Percentiles rank a stretch among this genome's conserved stretches.
phyloP scores from a whole-genome alignment of 441 rosid genomes.

The Gossypium davidsonii region DNA sequence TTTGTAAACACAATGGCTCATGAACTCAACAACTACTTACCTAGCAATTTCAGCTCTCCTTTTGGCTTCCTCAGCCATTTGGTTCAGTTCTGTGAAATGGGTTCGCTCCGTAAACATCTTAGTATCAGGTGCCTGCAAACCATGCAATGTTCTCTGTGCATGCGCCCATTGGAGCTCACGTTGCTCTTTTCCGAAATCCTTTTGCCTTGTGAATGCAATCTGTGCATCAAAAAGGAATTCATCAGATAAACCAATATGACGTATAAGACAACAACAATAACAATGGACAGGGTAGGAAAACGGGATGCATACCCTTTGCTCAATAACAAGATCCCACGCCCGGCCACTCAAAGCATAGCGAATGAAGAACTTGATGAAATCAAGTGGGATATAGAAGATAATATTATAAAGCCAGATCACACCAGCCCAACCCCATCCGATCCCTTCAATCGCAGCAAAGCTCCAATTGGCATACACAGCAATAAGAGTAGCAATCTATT shows the following conservation, averaged over 20 bases:
- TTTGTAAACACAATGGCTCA: background rate
- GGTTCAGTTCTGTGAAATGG: conserved; percentile 75
- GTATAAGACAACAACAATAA: background rate
- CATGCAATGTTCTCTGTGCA: conserved; percentile 89
- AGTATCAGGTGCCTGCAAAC: conserved; percentile 81
- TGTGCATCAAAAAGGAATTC: conserved; percentile 21
- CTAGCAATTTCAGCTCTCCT: conserved; percentile 98
- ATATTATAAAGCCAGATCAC: conserved; percentile 93
- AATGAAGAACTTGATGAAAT: conserved; percentile 75
- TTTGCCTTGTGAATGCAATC: conserved; percentile 94
- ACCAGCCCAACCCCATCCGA: conserved; percentile 99
- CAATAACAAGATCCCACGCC: conserved; percentile 98
- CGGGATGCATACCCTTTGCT: conserved; percentile 70
- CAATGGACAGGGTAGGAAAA: background rate
- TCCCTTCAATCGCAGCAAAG: conserved; percentile 94
- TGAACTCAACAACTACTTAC: conserved; percentile 24
- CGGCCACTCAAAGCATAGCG: conserved; percentile 93
- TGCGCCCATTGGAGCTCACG: conserved; percentile 99
- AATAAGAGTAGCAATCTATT: conserved; percentile 83
- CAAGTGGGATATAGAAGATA: conserved; percentile 80
- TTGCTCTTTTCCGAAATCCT: conserved; percentile 91
- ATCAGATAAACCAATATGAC: background rate
- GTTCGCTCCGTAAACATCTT: conserved; percentile 82
- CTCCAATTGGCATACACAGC: conserved; percentile 96
- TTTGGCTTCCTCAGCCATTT: conserved; percentile 96